These are phyloP conservation scores for Hymenoscyphus albidus DNA, from an alignment of 2,329 filamentous ascomycete species.

Conservation along the genomic window DNA sequence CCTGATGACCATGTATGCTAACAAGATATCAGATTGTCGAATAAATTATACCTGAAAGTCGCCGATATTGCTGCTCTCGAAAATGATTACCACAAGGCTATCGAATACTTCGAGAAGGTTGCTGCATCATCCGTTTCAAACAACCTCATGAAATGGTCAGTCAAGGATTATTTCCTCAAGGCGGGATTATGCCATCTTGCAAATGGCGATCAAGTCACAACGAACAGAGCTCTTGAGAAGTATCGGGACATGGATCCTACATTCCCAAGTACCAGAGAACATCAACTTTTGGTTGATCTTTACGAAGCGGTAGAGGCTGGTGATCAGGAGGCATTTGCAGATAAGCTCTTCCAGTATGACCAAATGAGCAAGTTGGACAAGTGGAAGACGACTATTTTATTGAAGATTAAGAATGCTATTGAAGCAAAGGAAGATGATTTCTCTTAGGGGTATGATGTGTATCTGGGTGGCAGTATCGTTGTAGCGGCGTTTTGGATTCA, in stretches of 20 bases:
- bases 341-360: conserved; percentile 85
- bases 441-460: conserved; percentile 41
- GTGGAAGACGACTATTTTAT: conserved; percentile 88
- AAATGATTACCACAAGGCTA: conserved; percentile 78
- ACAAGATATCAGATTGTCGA: conserved; percentile 62
- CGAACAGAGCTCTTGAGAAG: conserved; percentile 73
- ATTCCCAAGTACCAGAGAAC: conserved; percentile 75
- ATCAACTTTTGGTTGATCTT: conserved; percentile 75
- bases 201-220: conserved; percentile 69
- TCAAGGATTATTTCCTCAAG: conserved; percentile 95
- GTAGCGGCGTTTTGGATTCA: conserved; percentile 14
- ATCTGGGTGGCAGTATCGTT: neutral
- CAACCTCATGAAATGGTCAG: conserved; percentile 88
- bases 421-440: conserved; percentile 68
- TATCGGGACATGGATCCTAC: conserved; percentile 77
- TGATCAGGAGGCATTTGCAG: conserved; percentile 78
- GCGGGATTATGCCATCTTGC: conserved; percentile 86
- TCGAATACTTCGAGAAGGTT: conserved; percentile 79
- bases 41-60: conserved; percentile 90
- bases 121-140: conserved; percentile 75
- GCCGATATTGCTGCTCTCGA: conserved; percentile 82
- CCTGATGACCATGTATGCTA: conserved; percentile 9
- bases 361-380: conserved; percentile 91
- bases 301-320: conserved; percentile 69
- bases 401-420: conserved; percentile 80